Base-by-base conservation (phyloP, 352 stramenopile species). In the Phytopythium helicoides region DNA sequence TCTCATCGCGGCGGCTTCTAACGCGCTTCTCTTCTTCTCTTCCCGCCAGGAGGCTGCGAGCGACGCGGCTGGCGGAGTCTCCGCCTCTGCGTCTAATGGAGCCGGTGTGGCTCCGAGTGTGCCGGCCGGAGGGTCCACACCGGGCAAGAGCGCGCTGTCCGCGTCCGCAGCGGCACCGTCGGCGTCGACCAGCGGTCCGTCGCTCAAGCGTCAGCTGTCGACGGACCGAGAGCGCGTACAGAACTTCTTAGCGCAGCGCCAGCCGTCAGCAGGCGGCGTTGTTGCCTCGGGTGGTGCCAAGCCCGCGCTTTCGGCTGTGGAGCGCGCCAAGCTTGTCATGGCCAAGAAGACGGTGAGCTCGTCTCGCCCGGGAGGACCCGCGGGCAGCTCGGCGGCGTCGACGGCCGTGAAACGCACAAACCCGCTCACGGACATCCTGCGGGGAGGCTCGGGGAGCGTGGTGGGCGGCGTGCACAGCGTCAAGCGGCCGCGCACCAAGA, bases 301-400 rank as follows among this genome's bases (percentile, higher is more conserved):
- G 18, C 63, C 72, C 1, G 50, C 62, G 33, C 64, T 90, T 51
- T 89, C 79, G 12, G 82, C 79, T 0, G 60, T 90, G 6, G 82
- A 90, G 42, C 75, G 82, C 35, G 82, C 81, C 11, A 92, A 92
- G 56, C 60, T 86, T 3, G 26, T 92, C 14, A 90, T 92, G 82
- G 71, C 79, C 23, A 88, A 88, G 56, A 92, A 90, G 59, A 56
- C 76, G 3, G 64, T 48, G 0, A 23, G 12, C 3, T 22, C 36
- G 0, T 31, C 62, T 14, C 64, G 67, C 37, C 64, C 64, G 7
- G 60, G 57, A 40, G 62, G 54, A 26, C 5, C 54, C 6, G 61
- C 55, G 6, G 37, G 58, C 11, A 44, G 59, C 0, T 26, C 25
- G 3, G 56, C 23, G 6, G 54, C 42, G 10, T 53, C 68, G 3